Evolutionary conservation across 2,329 filamentous ascomycete species (phyloP).

Genomic region (Tolypocladium ovalisporum): DNA sequence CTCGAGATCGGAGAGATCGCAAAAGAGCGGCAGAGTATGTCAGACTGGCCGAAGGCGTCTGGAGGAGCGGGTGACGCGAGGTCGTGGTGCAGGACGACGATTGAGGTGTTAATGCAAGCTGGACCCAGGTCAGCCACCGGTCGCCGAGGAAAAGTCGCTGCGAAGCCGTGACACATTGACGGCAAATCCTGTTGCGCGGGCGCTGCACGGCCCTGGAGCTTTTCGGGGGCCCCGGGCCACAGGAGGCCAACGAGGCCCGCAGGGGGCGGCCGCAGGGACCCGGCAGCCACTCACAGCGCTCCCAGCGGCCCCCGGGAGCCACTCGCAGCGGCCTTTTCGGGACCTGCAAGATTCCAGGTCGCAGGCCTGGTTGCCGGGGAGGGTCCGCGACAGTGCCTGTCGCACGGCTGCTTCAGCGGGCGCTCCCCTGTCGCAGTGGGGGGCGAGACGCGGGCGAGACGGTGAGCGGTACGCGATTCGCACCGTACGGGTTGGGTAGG

Average conservation of each 20-base stretch:
- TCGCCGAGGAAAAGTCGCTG: slow-evolving; percentile 1
- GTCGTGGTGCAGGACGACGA: not conserved
- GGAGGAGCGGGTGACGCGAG: not conserved
- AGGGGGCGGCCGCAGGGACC: slow-evolving; percentile 4
- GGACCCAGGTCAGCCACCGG: not conserved
- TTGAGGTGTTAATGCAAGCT: slow-evolving; percentile 1
- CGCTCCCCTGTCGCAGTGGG: not conserved
- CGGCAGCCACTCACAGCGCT: slow-evolving; percentile 10
- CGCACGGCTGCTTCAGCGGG: not conserved
- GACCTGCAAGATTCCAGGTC: not conserved
- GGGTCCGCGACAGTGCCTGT: not conserved
- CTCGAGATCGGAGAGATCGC: slow-evolving; percentile 16
- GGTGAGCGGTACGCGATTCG: not conserved
- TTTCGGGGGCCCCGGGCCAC: not conserved
- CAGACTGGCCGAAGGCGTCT: slow-evolving; percentile 7
- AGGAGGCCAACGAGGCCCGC: not conserved
- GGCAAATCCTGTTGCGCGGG: not conserved
- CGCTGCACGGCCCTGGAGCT: not conserved
- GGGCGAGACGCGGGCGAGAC: not conserved
- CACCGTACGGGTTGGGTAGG: slow-evolving; percentile 4
- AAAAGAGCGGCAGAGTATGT: slow-evolving; percentile 41
- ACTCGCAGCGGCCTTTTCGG: slow-evolving; percentile 1
- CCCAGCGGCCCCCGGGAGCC: not conserved
- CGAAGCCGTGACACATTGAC: not conserved
- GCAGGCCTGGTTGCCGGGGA: not conserved